Conservation (phyloP, 768 basidiomycete species). For the Amanita inopinata region DNA sequence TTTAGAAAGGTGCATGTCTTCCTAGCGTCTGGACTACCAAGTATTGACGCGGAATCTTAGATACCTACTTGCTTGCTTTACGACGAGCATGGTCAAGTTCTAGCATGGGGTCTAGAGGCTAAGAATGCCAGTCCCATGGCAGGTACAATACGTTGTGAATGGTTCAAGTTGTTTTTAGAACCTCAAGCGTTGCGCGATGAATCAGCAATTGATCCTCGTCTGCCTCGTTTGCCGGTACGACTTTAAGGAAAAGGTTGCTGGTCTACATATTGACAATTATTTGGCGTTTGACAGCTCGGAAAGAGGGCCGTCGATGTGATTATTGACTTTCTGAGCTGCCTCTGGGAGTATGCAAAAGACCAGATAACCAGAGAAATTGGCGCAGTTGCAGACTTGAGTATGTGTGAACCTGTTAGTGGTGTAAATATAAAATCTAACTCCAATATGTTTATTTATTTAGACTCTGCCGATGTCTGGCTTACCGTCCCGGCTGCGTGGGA, state of each 20-base stretch:
- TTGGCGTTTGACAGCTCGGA: conserved; percentile 39
- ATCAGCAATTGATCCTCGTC: conserved; percentile 59
- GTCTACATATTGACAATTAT: conserved; percentile 11
- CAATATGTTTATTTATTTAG: conserved; percentile 25
- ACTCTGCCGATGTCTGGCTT: conserved; percentile 75
- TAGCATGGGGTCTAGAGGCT: conserved; percentile 84
- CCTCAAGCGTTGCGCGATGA: conserved; percentile 72
- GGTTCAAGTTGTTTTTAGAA: conserved; percentile 84
- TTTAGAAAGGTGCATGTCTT: conserved; percentile 56
- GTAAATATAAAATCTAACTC: background rate
- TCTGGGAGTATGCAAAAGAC: conserved; percentile 83
- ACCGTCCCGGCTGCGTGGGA: conserved; percentile 92
- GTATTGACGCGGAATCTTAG: conserved; percentile 17
- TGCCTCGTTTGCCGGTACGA: conserved; percentile 71
- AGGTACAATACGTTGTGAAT: conserved; percentile 48
- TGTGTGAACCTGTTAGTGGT: conserved; percentile 15
- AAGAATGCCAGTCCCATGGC: conserved; percentile 67
- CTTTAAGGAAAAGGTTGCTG: too few species aligned
- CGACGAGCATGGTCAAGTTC: conserved; percentile 58
- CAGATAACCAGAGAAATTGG: conserved; percentile 85
- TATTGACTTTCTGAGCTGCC: conserved; percentile 69
- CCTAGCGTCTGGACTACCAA: conserved; percentile 8
- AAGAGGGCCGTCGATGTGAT: conserved; percentile 75
- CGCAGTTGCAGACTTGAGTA: conserved; percentile 77
- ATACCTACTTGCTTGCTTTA: conserved; percentile 82